A percentile compares a stretch with the other conserved stretches of the same genome.
These are phyloP conservation scores for Diaporthe sp. DNA, from an alignment of 2,329 filamentous ascomycete species.

Conservation along the genomic window DNA sequence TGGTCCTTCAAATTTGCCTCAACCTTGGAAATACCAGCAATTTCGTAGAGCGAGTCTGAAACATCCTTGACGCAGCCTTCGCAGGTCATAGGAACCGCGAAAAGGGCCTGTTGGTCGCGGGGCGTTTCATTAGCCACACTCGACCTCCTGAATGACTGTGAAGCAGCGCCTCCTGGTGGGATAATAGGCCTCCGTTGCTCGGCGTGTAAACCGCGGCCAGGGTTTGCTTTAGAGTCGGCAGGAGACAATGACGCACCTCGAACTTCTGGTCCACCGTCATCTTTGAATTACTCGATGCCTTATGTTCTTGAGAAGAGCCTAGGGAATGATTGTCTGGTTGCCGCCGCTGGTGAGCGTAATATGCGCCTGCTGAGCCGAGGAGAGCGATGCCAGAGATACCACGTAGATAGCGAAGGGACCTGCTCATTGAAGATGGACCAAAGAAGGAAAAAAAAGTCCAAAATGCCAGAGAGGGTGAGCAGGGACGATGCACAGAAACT, in stretches of 20 bases:
- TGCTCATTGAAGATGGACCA: constrained; percentile 28
- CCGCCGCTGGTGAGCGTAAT: constrained; percentile 34
- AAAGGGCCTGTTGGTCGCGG: constrained; percentile 76
- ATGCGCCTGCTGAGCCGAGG: constrained; percentile 39
- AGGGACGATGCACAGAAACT: not conserved
- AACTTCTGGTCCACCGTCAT: constrained; percentile 59
- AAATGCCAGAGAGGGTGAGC: no score
- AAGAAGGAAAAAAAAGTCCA: constrained; percentile 25
- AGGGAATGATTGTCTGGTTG: not conserved
- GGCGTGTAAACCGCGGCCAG: not conserved
- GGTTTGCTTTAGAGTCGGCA: not conserved
- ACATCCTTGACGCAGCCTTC: constrained; percentile 89
- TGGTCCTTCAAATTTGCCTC: constrained; percentile 86
- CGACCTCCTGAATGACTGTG: constrained; percentile 14
- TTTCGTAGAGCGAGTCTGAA: constrained; percentile 78
- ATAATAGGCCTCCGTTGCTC: constrained; percentile 12
- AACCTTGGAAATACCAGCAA: constrained; percentile 85
- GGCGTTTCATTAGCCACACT: constrained; percentile 33
- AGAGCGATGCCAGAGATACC: constrained; percentile 37
- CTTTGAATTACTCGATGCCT: constrained; percentile 39
- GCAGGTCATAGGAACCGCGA: constrained; percentile 94
- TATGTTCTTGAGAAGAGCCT: constrained; percentile 21
- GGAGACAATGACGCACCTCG: constrained; percentile 48
- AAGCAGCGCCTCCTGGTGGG: constrained; percentile 1
- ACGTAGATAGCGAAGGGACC: constrained; percentile 34